These are phyloP conservation scores for Kazachstania martiniae DNA, from an alignment of 805 yeast genomes.

Conservation along the genomic window DNA sequence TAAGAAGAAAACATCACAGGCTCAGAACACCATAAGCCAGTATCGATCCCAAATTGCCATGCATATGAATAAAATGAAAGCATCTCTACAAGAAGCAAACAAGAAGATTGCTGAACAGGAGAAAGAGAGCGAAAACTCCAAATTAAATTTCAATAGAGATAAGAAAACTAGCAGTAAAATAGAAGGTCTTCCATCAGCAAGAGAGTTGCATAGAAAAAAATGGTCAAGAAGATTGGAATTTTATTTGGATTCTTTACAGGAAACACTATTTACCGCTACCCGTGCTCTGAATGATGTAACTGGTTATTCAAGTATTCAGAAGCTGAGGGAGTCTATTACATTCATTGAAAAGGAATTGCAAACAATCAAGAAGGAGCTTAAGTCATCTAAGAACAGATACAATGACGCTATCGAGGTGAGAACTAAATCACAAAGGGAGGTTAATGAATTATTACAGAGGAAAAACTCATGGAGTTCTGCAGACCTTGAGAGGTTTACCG, in stretches of 20 bases:
- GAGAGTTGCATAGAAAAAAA: constrained; percentile 30
- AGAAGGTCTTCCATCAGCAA: constrained; percentile 35
- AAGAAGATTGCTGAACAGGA: constrained; percentile 29
- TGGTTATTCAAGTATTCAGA: constrained; percentile 76
- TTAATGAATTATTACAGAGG: constrained; percentile 78
- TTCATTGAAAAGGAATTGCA: constrained; percentile 41
- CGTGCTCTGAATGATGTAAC: constrained; percentile 79
- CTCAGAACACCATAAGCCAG: too few species aligned
- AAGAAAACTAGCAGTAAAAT: constrained; percentile 24
- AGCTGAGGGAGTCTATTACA: constrained; percentile 52
- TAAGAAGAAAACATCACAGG: too few species aligned
- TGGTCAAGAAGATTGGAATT: constrained; percentile 37
- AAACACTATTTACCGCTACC: constrained; percentile 48
- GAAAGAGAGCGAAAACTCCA: constrained; percentile 24
- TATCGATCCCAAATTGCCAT: constrained; percentile 9
- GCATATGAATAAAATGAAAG: constrained; percentile 23
- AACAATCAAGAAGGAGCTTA: constrained; percentile 38
- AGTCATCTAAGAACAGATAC: constrained; percentile 39
- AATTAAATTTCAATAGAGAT: constrained; percentile 29
- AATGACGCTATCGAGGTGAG: constrained; percentile 52
- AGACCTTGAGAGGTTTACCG: constrained; percentile 80
- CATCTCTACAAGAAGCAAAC: constrained; percentile 30
- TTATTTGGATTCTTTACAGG: constrained; percentile 46
- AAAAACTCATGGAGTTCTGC: constrained; percentile 69
- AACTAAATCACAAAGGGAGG: constrained; percentile 64